These are phyloP conservation scores for Paracamarosporium sp. DNA, from an alignment of 2,329 filamentous ascomycete species.

Conservation along the genomic window DNA sequence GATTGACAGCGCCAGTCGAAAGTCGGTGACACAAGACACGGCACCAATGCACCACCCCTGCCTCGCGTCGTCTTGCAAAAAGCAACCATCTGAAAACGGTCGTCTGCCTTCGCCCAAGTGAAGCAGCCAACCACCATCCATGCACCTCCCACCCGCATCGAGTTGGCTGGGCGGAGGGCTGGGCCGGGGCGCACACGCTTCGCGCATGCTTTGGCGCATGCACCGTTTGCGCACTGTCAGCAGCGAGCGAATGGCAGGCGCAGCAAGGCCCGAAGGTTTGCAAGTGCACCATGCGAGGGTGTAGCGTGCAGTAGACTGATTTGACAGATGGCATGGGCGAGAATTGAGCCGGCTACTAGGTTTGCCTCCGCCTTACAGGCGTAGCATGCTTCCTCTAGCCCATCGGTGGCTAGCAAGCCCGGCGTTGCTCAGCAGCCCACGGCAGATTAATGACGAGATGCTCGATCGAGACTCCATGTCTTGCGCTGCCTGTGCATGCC, in stretches of 20 bases:
- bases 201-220: conserved; percentile 16
- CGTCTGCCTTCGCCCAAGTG: conserved; percentile 10
- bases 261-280: conserved; percentile 10
- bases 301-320: conserved; percentile 21
- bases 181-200: conserved; percentile 10
- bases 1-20: conserved; percentile 1
- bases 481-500: conserved; percentile 3
- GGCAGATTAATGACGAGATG: conserved; percentile 29
- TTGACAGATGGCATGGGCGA: conserved; percentile 14
- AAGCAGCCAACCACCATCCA: conserved; percentile 19
- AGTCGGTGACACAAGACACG: conserved; percentile 15
- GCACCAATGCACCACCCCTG: conserved; percentile 15
- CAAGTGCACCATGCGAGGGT: conserved; percentile 12
- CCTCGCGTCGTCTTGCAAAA: conserved; percentile 11
- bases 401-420: not conserved
- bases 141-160: conserved; percentile 7
- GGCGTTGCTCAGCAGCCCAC: not conserved
- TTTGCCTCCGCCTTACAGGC: conserved; percentile 8
- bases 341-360: conserved; percentile 17
- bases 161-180: conserved; percentile 6
- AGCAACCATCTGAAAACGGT: conserved; percentile 23
- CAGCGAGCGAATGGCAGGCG: conserved; percentile 11
- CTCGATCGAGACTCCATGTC: conserved; percentile 34
- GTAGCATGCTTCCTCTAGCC: not conserved
- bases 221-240: conserved; percentile 8